Evolutionary conservation across 1,284 basidiomycete genomes (phyloP), one percentile per base, ranked within the genome.

Genomic region (Trametes polyzona): DNA sequence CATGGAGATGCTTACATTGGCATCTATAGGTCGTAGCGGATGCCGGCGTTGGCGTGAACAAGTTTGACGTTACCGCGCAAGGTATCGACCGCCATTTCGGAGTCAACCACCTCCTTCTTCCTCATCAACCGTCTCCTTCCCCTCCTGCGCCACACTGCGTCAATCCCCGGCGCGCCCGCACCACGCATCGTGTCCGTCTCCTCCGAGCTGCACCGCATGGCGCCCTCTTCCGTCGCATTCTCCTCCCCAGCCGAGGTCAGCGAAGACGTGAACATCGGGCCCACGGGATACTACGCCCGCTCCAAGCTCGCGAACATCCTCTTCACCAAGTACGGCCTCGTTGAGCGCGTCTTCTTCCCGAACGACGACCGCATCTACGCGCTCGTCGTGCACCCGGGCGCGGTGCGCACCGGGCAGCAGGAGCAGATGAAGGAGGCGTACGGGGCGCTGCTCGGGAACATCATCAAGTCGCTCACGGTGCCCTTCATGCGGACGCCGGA

Each of bases 281-380:
- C 72, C 14, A 62, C 68, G 27, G 65, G 68, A 51, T 71, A 75
- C n/a, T 78, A 77, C 60, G 75, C 72, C 3, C 72, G 77, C 49
- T 72, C 74, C 26, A 78, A 78, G 62, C 74, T 78, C 47, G 76
- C 75, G 19, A 74, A 74, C 65, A 73, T 79, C 52, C 68, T 78
- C 9, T 77, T 75, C 62, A 67, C 70, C 50, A 76, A 75, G 64
- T 70, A 67, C 63, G 68, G 66, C 16, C 61, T 80, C 23, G 61
- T 69, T 48, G 72, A 79, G 47, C 71, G 74, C 52, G 49, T 51
- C 21, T 69, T 78, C 59, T 67, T 68, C 55, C 67, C 68, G 21
- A 35, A 55, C 26, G 35, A 55, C 23, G 73, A 74, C 52, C 67
- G 71, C 55, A 72, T 79, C 47, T 70, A 70, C 54, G 73, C 73